Evolutionary conservation across 2,329 filamentous ascomycete species (phyloP), one percentile per base, ranked within the genome.

Genomic region (Davidsoniella neocaledoniae): DNA sequence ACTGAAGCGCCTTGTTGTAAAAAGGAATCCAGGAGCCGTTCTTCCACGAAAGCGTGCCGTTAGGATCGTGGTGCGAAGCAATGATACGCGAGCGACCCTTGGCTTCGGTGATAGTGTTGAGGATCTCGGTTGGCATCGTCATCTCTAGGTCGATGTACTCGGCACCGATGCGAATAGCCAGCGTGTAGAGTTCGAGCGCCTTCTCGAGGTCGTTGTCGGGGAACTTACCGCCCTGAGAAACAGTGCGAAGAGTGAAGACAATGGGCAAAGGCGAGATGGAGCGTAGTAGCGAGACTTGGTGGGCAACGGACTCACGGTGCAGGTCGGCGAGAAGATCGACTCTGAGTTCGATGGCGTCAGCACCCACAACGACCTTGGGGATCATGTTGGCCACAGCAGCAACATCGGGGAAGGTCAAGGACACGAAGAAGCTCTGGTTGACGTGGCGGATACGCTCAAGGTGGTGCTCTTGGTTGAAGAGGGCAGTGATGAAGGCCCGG

Each of bases 141-240:
- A 96, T 83, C 63, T 98, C 91, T 6, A 96, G 68, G 62, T 98
- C 91, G 21, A 98, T 73, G 60, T 93, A 98, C 61, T 98, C 91
- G 41, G 88, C 79, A 7, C 86, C 90, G 62, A 91, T 77, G 23
- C 85, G 79, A 51, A 94, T 69, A 5, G 86, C 91, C 37, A 83
- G 71, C 42, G 72, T 72, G 64, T 94, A 95, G 8, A 98, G 74
- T 25, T 74, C 72, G 41, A 83, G 69, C 7, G 85, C 81, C 53
- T 81, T 74, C n/a, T 81, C 74, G 47, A 77, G 70, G 23, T 79
- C 79, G 52, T 77, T 68, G 59, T 96, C 86, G 0, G 86, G 84
- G 64, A 94, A 96, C 48, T 76, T 79, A 17, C 91, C 91, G 3
- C 90, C 90, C 66, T 98, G 91, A 19, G 81, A 78, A 56, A 76